Base-by-base conservation (phyloP, 2,329 filamentous ascomycete species). In the Aspergillus oerlinghausenensis region DNA sequence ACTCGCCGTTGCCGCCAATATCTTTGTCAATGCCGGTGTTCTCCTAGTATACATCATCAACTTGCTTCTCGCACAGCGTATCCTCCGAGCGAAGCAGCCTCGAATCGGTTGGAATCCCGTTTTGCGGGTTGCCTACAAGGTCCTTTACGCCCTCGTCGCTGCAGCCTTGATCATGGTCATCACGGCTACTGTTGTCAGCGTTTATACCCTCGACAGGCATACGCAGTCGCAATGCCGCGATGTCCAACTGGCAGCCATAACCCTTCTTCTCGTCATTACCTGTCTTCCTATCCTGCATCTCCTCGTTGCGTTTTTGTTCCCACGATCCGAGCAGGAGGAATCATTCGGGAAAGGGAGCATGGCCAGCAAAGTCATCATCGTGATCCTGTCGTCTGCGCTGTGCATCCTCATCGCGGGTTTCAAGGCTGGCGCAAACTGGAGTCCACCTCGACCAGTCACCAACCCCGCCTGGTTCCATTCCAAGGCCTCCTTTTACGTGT, bases 21-120 rank as follows among this genome's bases (percentile, higher is more conserved):
- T 94, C 67, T 86, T 94, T 65, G 83, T 90, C 56, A 84, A 86
- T 48, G 86, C 88, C 0, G 90, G 90, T 45, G 85, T 92, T 17
- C 70, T 95, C 35, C 73, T 95, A 7, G 77, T 95, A 26, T 93
- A 89, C 72, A 75, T 93, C 65, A 77, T 91, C 73, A 94, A 96
- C 74, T 75, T 95, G 45, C 76, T 94, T 66, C 89, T 92, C 68
- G 75, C 87, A 0, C 89, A 91, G 73, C 85, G 91, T 49, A 80
- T 96, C 26, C 73, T 94, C 19, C 83, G 91, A 54, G 88, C 88
- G 4, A 83, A 84, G 49, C 88, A 92, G 66, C 89, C 90, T 0
- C 68, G 71, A 2, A 69, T 90, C 32, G 90, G 89, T 56, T 93
- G 90, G 89, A 80, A 83, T 60, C 78, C 74, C 25, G 64, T 73